Conservation (phyloP, 2,329 filamentous ascomycete species). For the Rosellinia necatrix region DNA sequence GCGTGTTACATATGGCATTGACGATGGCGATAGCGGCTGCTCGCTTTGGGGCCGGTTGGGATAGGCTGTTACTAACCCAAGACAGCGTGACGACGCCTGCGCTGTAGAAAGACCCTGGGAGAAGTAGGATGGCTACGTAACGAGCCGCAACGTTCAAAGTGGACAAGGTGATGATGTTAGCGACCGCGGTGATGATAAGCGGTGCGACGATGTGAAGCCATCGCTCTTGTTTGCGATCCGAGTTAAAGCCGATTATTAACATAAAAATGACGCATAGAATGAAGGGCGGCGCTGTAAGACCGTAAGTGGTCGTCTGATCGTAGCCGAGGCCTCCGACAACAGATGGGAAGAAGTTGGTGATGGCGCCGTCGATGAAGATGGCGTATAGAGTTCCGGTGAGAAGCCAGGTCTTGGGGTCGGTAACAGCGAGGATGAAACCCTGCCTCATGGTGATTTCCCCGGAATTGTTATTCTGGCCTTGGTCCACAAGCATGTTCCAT, state of each 20-base stretch:
- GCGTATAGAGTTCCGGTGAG: slow-evolving; percentile 41
- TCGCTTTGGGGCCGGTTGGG: slow-evolving; percentile 32
- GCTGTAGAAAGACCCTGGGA: slow-evolving; percentile 39
- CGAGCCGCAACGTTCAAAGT: slow-evolving; percentile 46
- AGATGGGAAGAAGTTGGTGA: slow-evolving; percentile 39
- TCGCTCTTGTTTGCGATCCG: slow-evolving; percentile 36
- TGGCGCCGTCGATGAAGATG: slow-evolving; percentile 38
- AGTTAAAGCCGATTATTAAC: slow-evolving; percentile 40
- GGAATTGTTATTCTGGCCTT: slow-evolving; percentile 31
- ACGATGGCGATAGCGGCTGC: slow-evolving; percentile 38
- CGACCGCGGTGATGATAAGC: slow-evolving; percentile 34
- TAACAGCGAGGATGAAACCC: slow-evolving; percentile 40
- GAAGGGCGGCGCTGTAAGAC: slow-evolving; percentile 38
- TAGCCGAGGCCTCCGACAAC: slow-evolving; percentile 52
- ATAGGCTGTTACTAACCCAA: slow-evolving; percentile 36
- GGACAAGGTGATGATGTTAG: slow-evolving; percentile 40
- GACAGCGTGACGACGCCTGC: slow-evolving; percentile 37
- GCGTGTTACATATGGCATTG: slow-evolving; percentile 39
- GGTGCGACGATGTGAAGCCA: slow-evolving; percentile 38
- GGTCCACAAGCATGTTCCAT: slow-evolving; percentile 32
- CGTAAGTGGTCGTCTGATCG: slow-evolving; percentile 39
- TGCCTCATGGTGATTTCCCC: slow-evolving; percentile 36
- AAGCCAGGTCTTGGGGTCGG: slow-evolving; percentile 45
- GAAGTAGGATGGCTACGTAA: slow-evolving; percentile 49
- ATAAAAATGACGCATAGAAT: slow-evolving; percentile 40